Conservation (phyloP, 495 filamentous ascomycete genomes). For the Xylaria cubensis region DNA sequence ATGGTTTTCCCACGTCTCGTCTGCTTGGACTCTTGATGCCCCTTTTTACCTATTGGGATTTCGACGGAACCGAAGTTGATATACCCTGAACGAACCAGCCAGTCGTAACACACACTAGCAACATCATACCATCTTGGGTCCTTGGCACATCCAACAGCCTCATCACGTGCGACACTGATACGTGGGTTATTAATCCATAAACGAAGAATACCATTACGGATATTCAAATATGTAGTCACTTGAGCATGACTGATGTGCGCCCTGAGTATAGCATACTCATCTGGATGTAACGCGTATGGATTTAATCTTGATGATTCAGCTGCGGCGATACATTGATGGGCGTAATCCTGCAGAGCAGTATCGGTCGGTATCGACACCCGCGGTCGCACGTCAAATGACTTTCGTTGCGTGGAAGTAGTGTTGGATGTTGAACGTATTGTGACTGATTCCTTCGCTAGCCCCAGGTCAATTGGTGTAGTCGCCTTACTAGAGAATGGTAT, state of each 20-base stretch:
- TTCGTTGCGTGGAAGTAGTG: conserved; percentile 33
- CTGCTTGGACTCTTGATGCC: conserved; percentile 41
- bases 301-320: conserved; percentile 89
- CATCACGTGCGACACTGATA: conserved; percentile 82
- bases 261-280: conserved; percentile 81
- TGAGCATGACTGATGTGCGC: conserved; percentile 85
- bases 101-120: conserved; percentile 88
- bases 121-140: conserved; percentile 90
- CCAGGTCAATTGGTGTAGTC: conserved; percentile 60
- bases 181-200: conserved; percentile 92
- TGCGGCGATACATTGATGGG: conserved; percentile 83
- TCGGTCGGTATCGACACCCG: conserved; percentile 83
- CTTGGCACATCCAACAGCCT: conserved; percentile 91
- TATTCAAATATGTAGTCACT: conserved; percentile 95
- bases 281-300: conserved; percentile 85
- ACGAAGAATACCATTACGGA: conserved; percentile 91
- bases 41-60: conserved; percentile 48
- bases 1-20: conserved; percentile 68
- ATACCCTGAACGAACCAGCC: conserved; percentile 88
- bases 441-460: conserved; percentile 43
- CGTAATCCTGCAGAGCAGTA: conserved; percentile 75
- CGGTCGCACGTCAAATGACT: conserved; percentile 64
- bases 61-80: conserved; percentile 97
- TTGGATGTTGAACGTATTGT: conserved; percentile 1
- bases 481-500: conserved; percentile 58